Conservation (phyloP, 371 early-diverging fungal genomes). For the Zychaea mexicana region DNA sequence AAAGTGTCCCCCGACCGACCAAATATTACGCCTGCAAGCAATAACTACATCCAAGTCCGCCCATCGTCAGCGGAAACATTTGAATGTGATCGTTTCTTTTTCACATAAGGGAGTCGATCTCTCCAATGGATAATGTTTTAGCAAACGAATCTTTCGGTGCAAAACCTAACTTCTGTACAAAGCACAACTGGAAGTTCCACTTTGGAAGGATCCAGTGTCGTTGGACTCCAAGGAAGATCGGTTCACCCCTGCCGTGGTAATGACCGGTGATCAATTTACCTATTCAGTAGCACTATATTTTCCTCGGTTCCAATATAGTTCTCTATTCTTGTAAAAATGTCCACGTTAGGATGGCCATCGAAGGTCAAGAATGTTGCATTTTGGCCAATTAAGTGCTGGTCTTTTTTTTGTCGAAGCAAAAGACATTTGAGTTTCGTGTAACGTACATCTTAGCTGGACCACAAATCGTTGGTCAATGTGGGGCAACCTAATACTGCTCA, state of each 20-base stretch:
- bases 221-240: too few species aligned
- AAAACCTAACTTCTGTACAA: too few species aligned
- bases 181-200: conserved; percentile 68
- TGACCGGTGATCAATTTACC: conserved; percentile 53
- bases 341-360: background rate
- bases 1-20: too few species aligned
- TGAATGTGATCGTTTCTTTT: too few species aligned
- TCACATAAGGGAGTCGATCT: too few species aligned
- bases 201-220: conserved; percentile 52
- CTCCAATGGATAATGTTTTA: too few species aligned
- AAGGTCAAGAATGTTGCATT: background rate
- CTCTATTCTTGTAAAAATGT: background rate
- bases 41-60: too few species aligned
- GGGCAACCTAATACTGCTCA: too few species aligned
- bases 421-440: background rate
- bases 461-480: background rate
- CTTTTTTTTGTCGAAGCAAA: background rate
- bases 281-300: background rate
- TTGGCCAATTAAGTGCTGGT: background rate
- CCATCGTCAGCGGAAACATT: too few species aligned
- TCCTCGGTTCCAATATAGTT: background rate
- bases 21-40: too few species aligned
- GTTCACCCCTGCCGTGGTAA: conserved; percentile 63
- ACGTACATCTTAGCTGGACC: background rate
- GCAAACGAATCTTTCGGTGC: too few species aligned